Evolutionary conservation across 1,284 basidiomycete species (phyloP).

Genomic region (Takashimella koratensis): DNA sequence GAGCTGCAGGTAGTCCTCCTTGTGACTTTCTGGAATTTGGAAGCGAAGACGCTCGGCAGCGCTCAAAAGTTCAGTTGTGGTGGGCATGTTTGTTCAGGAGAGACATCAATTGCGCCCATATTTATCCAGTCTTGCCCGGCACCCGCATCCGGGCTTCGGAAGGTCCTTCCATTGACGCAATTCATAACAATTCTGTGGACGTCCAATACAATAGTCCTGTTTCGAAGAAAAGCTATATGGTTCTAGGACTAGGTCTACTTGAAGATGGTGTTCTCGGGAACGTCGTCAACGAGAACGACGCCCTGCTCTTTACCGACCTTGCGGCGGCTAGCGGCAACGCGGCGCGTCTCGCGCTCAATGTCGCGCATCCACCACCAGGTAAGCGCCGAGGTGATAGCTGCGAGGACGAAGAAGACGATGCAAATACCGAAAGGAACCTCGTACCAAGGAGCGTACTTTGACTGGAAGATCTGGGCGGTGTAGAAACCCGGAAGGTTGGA

Average conservation of each 20-base stretch:
- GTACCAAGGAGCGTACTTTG: slow-evolving; percentile 16
- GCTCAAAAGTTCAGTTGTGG: background rate
- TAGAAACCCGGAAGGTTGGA: slow-evolving; percentile 8
- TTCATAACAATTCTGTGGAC: no score
- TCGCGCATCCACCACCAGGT: slow-evolving; percentile 14
- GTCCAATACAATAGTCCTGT: no score
- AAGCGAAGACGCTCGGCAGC: slow-evolving; percentile 17
- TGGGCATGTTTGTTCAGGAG: no score
- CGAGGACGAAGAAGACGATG: slow-evolving; percentile 10
- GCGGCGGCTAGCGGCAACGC: slow-evolving; percentile 9
- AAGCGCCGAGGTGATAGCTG: slow-evolving; percentile 3
- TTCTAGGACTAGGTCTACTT: no score
- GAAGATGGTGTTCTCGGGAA: background rate
- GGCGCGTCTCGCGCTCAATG: slow-evolving; percentile 15
- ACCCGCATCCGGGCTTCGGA: no score
- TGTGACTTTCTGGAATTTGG: slow-evolving; percentile 13
- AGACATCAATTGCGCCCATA: no score
- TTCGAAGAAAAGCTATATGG: no score
- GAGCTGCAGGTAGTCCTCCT: slow-evolving; percentile 18
- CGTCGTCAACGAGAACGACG: background rate
- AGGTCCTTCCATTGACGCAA: no score
- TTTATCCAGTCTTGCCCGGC: no score
- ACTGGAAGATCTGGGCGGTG: slow-evolving; percentile 12
- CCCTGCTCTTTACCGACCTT: slow-evolving; percentile 9
- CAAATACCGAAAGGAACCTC: slow-evolving; percentile 14